Conservation (phyloP, 176 grass and related monocot species). For the Pontederia paniculata region DNA sequence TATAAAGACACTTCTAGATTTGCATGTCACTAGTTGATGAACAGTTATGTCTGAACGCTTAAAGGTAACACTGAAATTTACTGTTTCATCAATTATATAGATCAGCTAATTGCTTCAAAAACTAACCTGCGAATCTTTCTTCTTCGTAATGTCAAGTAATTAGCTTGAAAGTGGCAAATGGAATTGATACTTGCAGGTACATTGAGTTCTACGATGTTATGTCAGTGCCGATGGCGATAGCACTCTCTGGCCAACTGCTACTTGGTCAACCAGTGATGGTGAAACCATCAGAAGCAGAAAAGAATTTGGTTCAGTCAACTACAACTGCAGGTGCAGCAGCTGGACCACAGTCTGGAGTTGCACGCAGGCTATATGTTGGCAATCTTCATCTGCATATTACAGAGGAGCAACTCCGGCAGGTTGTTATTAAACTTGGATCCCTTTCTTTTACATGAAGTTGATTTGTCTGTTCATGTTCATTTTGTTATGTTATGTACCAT, state of each 20-base stretch:
- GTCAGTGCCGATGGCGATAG: constrained; percentile 94
- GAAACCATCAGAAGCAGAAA: constrained; percentile 92
- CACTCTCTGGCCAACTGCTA: constrained; percentile 69
- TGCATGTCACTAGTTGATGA: too few relatives aligned
- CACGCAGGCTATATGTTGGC: constrained; percentile 88
- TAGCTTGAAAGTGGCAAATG: neutral
- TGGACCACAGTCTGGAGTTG: constrained; percentile 58
- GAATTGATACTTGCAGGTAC: constrained; percentile 41
- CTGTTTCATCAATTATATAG: too few relatives aligned
- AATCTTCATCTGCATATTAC: constrained; percentile 94
- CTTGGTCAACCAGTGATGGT: constrained; percentile 84
- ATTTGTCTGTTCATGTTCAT: neutral
- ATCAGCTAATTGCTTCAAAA: too few relatives aligned
- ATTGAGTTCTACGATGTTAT: constrained; percentile 98
- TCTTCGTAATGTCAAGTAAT: too few relatives aligned
- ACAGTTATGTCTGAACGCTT: too few relatives aligned
- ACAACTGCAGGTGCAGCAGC: constrained; percentile 42
- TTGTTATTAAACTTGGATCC: neutral
- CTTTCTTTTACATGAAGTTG: neutral
- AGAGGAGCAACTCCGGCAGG: constrained; percentile 85
- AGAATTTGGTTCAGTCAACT: constrained; percentile 90
- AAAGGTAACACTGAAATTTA: too few relatives aligned
- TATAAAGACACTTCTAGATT: too few relatives aligned
- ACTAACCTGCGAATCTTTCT: too few relatives aligned
- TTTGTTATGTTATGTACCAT: neutral